A percentile compares a stretch with the other conserved stretches of the same genome.
These are phyloP conservation scores for Pestalotiopsis sp. DNA, from an alignment of 2,329 filamentous ascomycete genomes.

Conservation along the genomic window DNA sequence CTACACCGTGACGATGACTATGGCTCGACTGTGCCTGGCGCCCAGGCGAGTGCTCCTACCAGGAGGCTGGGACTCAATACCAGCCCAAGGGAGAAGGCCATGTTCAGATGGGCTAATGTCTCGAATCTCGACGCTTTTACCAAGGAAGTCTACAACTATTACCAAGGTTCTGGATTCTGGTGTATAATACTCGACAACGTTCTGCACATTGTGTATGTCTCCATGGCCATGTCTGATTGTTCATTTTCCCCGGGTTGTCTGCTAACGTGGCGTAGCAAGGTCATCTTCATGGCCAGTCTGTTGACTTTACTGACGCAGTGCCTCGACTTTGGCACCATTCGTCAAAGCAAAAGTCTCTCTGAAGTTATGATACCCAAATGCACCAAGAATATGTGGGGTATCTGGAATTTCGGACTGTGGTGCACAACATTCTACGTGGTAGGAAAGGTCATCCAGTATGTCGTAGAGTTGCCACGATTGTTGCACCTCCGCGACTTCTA, in stretches of 20 bases:
- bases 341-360: constrained; percentile 57
- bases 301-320: constrained; percentile 84
- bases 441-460: constrained; percentile 73
- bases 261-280: constrained; percentile 55
- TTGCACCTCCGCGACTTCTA: constrained; percentile 84
- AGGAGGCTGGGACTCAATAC: constrained; percentile 24
- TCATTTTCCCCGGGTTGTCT: not conserved
- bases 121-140: constrained; percentile 88
- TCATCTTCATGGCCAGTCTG: constrained; percentile 79
- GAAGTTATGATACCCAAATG: constrained; percentile 70
- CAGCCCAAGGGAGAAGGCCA: constrained; percentile 67
- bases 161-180: constrained; percentile 77
- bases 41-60: constrained; percentile 17
- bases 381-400: constrained; percentile 70
- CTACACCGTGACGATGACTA: constrained; percentile 42
- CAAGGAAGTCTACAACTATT: constrained; percentile 83
- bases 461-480: constrained; percentile 72
- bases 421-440: constrained; percentile 84
- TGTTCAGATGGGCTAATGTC: constrained; percentile 93
- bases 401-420: constrained; percentile 80
- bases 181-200: constrained; percentile 75
- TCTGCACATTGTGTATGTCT: constrained; percentile 70
- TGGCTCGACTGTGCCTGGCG: constrained; percentile 16
- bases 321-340: constrained; percentile 76
- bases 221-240: constrained; percentile 6